Base-by-base conservation (phyloP, 441 rosid species). In the Hura crepitans region DNA sequence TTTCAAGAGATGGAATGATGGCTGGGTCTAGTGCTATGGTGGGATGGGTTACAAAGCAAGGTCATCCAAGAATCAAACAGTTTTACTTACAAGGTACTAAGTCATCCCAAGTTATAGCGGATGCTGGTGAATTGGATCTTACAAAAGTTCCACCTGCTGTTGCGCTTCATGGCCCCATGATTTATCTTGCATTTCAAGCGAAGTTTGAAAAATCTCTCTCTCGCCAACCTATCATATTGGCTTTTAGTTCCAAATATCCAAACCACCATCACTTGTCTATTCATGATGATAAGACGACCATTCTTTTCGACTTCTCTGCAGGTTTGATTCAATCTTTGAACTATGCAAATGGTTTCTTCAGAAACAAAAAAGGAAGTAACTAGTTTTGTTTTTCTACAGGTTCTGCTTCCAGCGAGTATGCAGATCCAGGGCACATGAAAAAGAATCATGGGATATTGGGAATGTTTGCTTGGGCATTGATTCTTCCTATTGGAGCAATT, bases 1-100 rank as follows among this genome's bases (percentile, higher is more conserved):
- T 91, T 77, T 94, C 99, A 0, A 87, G 65, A 77, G 89, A 90
- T 35, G 99, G 99, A 25, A 79, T 76, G 85, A 94, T 94, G 99
- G 80, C 81, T 22, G 99, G 99, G 49, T 90, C 97, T 4, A 94
- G 94, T 65, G 96, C 96, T 9, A 87, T 94, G 88, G 85, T 92
- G 17, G 97, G 99, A 13, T 94, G 97, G 97, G 77, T 94, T 28
- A 88, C 81, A 68, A 87, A 77, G 62, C 85, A 87, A 76, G 99
- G 97, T 58, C 90, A 80, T 22, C 84, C 97, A 3, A 90, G 78
- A 70, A 85, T 94, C 75, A 83, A 89, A 65, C 97, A 92, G 28
- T 94, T 81, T 76, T 90, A 83, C 69, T 81, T 94, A 64, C 92
- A 87, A 68, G 99, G 93, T 6, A 69, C 83, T 0, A 72, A 79